Evolutionary conservation across 2,329 filamentous ascomycete species (phyloP).

Genomic region (Trichoderma lentiforme): DNA sequence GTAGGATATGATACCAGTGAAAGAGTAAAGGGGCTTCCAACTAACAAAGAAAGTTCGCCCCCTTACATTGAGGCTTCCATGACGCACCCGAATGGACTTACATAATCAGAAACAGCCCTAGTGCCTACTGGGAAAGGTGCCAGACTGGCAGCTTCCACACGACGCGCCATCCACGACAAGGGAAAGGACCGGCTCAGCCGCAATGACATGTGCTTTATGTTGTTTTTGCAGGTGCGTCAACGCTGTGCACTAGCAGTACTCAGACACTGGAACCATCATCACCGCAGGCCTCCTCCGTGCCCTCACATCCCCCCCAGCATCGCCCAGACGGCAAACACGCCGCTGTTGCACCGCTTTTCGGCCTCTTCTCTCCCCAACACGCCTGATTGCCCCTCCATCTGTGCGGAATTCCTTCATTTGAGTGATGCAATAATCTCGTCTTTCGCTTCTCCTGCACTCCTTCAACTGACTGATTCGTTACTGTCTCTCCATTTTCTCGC

Average conservation of each 20-base stretch:
- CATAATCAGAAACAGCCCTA: background rate
- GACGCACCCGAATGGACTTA: background rate
- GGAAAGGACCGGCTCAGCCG: background rate
- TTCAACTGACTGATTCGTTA: background rate
- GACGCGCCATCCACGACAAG: constrained; percentile 5
- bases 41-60: background rate
- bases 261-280: background rate
- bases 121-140: background rate
- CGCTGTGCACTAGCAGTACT: background rate
- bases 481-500: background rate
- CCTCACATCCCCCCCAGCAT: background rate
- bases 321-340: background rate
- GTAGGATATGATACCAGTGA: background rate
- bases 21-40: background rate
- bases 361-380: background rate
- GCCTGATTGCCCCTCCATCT: background rate
- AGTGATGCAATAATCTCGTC: constrained; percentile 1
- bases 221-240: background rate
- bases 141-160: background rate
- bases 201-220: constrained; percentile 12
- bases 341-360: background rate
- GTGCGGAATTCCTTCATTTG: background rate
- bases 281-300: background rate
- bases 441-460: background rate
- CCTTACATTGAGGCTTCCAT: background rate